Conservation (phyloP, 345 rosid species). For the Gossypium thurberi region DNA sequence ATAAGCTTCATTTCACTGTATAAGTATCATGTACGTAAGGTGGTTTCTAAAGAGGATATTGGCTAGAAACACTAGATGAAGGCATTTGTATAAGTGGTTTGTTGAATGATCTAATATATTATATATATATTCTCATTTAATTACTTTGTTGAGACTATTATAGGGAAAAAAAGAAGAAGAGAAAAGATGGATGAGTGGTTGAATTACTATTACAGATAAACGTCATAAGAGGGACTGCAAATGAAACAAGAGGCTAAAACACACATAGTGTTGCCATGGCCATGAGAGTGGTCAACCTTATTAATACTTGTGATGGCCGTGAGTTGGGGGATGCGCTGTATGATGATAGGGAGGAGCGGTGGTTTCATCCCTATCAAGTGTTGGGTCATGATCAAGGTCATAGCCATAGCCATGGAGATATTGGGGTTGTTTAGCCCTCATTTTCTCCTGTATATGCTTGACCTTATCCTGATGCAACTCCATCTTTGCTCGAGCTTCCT, state of each 20-base stretch:
- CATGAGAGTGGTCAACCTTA: background rate
- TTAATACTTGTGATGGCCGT: slow-evolving; percentile 4
- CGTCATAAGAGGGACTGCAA: too few relatives aligned
- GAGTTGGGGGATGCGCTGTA: slow-evolving; percentile 9
- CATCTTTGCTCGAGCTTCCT: slow-evolving; percentile 64
- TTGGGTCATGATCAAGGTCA: slow-evolving; percentile 29
- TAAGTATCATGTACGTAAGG: background rate
- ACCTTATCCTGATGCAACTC: slow-evolving; percentile 66
- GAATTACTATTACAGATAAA: too few relatives aligned
- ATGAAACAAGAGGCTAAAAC: too few relatives aligned
- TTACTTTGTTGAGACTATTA: background rate
- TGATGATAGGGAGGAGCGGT: background rate
- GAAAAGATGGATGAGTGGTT: too few relatives aligned
- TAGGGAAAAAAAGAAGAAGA: too few relatives aligned
- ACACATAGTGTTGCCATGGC: background rate
- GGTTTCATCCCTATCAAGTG: slow-evolving; percentile 23
- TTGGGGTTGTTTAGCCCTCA: slow-evolving; percentile 22
- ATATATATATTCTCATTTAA: background rate
- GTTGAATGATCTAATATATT: background rate
- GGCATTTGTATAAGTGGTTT: background rate
- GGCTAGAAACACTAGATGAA: too few relatives aligned
- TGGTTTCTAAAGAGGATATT: background rate
- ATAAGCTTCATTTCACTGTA: slow-evolving; percentile 3
- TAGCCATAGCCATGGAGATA: slow-evolving; percentile 20
- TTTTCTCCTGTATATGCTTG: slow-evolving; percentile 40